Base-by-base conservation (phyloP, 371 early-diverging fungal species). In the Lichtheimia hyalospora region DNA sequence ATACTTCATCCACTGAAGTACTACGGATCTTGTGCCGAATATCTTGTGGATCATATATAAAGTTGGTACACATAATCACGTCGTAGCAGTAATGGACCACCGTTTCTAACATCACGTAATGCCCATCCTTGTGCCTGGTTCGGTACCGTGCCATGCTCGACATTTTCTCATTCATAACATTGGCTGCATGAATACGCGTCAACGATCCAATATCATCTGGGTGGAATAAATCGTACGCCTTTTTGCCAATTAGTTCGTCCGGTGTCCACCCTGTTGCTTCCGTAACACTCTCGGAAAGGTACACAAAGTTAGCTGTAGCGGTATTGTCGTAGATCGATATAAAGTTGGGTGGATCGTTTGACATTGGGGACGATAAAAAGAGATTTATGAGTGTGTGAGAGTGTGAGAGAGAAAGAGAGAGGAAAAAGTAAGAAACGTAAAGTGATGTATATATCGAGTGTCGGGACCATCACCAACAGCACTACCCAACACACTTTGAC, bases 251-350 rank as follows among this genome's bases (percentile, higher is more conserved):
- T 21, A 86, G 25, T 43, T 86, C 87, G 16, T 79, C 68, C n/a
- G 81, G 79, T 2, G 64, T 54, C 50, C 67, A 85, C 0, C 87
- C 87, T 3, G 83, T 64, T 13, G 79, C 69, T 2, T 75, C 70
- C 4, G 67, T 67, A 7, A 84, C 70, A 18, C 82, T 79, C 27
- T 82, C 78, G 13, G 84, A 82, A 3, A 75, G 68, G 63, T 79
- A 86, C 2, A 79, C 62, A 49, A 73, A 75, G 21, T 54, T 65
- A 15, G 72, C 83, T 12, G 61, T 54, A 12, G 82, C 74, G 1
- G 81, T 71, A 60, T 82, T 77, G 61, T 86, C 86, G 61, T 81
- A 84, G 41, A 84, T 84, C 16, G 77, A 67, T 51, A 85, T 81
- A 60, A 69, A 85, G 59, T 75, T 84, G 21, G 57, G 50, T 23